phyloP scores from a whole-genome alignment of 2,329 filamentous ascomycete genomes.

The Laburnicola sp. region DNA sequence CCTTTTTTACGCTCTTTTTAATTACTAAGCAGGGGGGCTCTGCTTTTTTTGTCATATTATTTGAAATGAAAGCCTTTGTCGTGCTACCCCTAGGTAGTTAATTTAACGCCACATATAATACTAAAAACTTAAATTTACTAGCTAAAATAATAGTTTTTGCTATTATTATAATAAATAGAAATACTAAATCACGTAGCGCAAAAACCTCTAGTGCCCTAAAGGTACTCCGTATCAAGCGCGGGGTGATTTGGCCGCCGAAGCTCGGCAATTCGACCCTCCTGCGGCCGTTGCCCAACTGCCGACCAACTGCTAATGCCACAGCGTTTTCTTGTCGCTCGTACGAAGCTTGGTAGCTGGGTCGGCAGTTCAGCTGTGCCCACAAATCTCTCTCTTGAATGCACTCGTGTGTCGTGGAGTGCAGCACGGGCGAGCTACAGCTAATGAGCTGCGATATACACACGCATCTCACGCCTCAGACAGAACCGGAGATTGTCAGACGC shows the following conservation, averaged over 20 bases:
- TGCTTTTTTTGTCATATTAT: no score
- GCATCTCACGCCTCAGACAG: neutral
- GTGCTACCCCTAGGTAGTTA: no score
- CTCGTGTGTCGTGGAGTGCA: neutral
- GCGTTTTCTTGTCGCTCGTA: conserved; percentile 14
- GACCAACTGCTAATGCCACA: conserved; percentile 11
- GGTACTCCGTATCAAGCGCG: conserved; percentile 6
- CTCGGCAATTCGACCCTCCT: conserved; percentile 10
- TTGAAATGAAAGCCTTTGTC: no score
- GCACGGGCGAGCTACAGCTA: conserved; percentile 4
- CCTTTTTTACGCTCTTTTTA: no score
- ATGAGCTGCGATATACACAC: neutral
- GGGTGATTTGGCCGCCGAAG: conserved; percentile 4
- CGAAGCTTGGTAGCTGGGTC: conserved; percentile 14
- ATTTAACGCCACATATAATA: no score
- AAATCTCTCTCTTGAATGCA: neutral
- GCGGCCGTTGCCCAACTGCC: conserved; percentile 16
- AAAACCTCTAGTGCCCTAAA: no score
- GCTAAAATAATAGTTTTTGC: no score
- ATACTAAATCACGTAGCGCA: no score
- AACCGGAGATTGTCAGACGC: conserved; percentile 6
- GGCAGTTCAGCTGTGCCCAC: conserved; percentile 14
- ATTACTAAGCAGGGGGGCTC: no score
- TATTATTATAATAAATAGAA: no score
- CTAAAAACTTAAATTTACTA: no score